These are phyloP conservation scores for Botrytis porri DNA, from an alignment of 2,329 filamentous ascomycete species.

Conservation along the genomic window DNA sequence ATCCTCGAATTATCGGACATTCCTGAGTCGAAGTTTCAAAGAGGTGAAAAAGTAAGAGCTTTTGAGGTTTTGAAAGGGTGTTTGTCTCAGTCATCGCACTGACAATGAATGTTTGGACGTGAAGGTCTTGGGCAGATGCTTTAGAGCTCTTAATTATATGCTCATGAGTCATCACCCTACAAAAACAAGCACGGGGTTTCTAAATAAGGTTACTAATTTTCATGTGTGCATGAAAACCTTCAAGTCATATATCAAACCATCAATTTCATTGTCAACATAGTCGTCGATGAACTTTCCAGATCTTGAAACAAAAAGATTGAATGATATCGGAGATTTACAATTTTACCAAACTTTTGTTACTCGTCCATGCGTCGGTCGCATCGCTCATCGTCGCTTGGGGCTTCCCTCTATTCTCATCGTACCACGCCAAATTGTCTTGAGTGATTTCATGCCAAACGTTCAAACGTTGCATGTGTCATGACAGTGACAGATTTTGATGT, in stretches of 20 bases:
- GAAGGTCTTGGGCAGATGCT: neutral
- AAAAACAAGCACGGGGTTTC: neutral
- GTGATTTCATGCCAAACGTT: neutral
- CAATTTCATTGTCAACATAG: neutral
- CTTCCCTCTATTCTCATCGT: neutral
- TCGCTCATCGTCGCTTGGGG: neutral
- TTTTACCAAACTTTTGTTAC: neutral
- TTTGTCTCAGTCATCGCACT: slow-evolving; percentile 2
- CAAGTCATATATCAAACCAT: too few relatives aligned
- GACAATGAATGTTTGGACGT: slow-evolving; percentile 4
- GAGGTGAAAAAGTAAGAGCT: neutral
- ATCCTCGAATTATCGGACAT: neutral
- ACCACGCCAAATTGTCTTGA: neutral
- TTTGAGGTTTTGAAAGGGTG: neutral
- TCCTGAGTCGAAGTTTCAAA: neutral
- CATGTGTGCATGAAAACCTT: neutral
- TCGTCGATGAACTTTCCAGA: neutral
- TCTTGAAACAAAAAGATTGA: neutral
- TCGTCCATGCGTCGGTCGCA: neutral
- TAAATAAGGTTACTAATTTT: neutral
- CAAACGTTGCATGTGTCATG: slow-evolving; percentile 10
- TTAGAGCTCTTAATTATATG: too few relatives aligned
- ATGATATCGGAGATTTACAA: neutral
- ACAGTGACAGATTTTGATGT: neutral
- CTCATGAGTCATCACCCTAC: too few relatives aligned